Evolutionary conservation across 2,329 filamentous ascomycete genomes (phyloP).

Genomic region (Colletotrichum magnum): DNA sequence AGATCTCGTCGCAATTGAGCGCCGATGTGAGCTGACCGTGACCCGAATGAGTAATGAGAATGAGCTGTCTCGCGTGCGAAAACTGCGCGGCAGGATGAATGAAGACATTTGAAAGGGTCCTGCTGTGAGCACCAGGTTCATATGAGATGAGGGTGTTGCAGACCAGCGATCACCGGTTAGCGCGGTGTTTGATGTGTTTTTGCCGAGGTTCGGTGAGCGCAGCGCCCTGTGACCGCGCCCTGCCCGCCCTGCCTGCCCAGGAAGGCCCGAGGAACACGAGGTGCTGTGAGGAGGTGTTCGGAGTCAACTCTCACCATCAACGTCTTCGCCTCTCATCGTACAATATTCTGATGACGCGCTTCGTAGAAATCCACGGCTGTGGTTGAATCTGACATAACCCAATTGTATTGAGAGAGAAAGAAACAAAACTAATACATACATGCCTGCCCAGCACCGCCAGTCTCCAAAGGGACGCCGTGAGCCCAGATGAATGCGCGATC

Average conservation of each 20-base stretch:
- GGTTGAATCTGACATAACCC: neutral
- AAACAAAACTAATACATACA: too few relatives aligned
- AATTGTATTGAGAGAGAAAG: neutral
- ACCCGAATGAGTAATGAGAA: neutral
- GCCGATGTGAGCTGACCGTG: neutral
- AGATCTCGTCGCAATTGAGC: conserved; percentile 8
- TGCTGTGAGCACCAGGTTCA: conserved; percentile 2
- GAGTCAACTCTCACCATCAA: neutral
- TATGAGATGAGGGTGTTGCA: conserved; percentile 6
- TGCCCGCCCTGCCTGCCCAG: neutral
- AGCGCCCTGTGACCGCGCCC: conserved; percentile 31
- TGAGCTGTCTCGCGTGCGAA: neutral
- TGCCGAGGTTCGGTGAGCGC: conserved; percentile 36
- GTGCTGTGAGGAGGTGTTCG: neutral
- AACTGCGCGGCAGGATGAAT: neutral
- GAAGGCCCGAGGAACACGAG: neutral
- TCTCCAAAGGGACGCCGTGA: neutral
- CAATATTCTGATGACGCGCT: too few relatives aligned
- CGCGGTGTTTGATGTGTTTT: conserved; percentile 25
- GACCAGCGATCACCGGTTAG: conserved; percentile 15
- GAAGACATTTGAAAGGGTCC: conserved; percentile 8
- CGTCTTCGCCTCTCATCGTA: neutral
- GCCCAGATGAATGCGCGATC: neutral
- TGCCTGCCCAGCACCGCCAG: neutral
- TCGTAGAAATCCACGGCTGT: neutral